These are phyloP conservation scores for Pichia sp. DNA, from an alignment of 1,139 yeast genomes.

Conservation along the genomic window DNA sequence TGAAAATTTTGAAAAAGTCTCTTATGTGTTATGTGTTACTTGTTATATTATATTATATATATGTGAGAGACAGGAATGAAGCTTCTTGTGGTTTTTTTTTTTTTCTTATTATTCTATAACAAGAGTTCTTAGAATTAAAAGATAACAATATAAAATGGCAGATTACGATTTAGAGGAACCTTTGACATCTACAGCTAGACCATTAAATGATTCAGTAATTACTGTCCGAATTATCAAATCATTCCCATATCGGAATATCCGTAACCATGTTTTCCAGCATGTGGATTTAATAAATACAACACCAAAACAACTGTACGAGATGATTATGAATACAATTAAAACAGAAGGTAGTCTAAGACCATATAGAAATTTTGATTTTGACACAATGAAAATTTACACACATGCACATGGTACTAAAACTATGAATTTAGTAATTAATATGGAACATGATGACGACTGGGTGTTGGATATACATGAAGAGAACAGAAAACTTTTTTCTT, in stretches of 20 bases:
- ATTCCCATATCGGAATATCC: constrained; percentile 86
- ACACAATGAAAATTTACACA: constrained; percentile 79
- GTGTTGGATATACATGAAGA: constrained; percentile 41
- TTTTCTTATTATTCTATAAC: too few relatives aligned
- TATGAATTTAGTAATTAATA: constrained; percentile 83
- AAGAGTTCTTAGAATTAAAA: too few relatives aligned
- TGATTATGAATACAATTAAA: constrained; percentile 42
- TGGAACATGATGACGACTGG: constrained; percentile 74
- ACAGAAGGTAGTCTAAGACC: constrained; percentile 73
- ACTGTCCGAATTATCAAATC: constrained; percentile 86
- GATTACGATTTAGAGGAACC: constrained; percentile 44
- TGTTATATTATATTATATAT: too few relatives aligned
- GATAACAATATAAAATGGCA: constrained; percentile 1
- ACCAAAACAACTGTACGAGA: constrained; percentile 53
- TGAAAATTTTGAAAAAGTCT: too few relatives aligned
- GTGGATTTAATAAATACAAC: constrained; percentile 69
- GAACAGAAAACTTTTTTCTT: constrained; percentile 48
- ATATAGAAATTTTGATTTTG: constrained; percentile 68
- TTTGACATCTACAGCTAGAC: constrained; percentile 60
- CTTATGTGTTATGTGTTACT: too few relatives aligned
- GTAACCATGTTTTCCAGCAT: constrained; percentile 66
- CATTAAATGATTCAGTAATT: constrained; percentile 62
- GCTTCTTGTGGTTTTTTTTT: too few relatives aligned
- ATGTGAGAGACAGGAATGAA: too few relatives aligned
- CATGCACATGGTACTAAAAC: constrained; percentile 95